Base-by-base conservation (phyloP, 805 yeast genomes). In the Kazachstania psychrophila region DNA sequence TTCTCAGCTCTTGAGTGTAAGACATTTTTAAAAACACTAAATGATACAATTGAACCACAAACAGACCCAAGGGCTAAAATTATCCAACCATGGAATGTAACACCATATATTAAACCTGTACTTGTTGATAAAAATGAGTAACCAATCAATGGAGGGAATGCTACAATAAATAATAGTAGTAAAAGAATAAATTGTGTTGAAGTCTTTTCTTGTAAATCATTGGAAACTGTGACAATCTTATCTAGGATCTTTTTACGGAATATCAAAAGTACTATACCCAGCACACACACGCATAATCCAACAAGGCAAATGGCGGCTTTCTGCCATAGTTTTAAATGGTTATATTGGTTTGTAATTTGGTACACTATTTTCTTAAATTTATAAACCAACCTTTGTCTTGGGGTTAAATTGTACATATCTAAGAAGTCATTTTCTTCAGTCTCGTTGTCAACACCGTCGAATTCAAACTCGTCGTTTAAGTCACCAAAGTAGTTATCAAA, bases 71-170 rank as follows among this genome's bases (percentile, higher is more conserved):
- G 18, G 0, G 92, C 78, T 34, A 92, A 58, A 6, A 85, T 54
- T 3, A 79, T 67, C 92, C 94, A 92, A 0, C 95, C 96, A 30
- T 65, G 54, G 30, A 66, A 60, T 10, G 77, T 68, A 42, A 85
- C 71, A 1, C 96, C 97, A 56, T 79, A 92, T 7, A 80, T 71
- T 72, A 86, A 75, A 2, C 97, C 98, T 4, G 77, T 65, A 12
- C 79, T 53, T 32, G 81, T 69, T 14, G 80, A 70, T 14, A 83
- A 57, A 15, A 79, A 68, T 4, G 89, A 71, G 60, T 79, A 88
- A 1, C 98, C 98, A 23, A 86, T 58, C 47, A 89, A 45, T 1
- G 97, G 98, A 2, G 98, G 97, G 64, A 89, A 88, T 0, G 92
- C 77, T 4, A 88, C 87, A 2, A 69, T 19, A 45, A 79, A 72